Percentiles rank a stretch among this genome's conserved stretches.
These are phyloP conservation scores for Aspergillus wentii DNA, from an alignment of 495 filamentous ascomycete species.

Conservation along the genomic window DNA sequence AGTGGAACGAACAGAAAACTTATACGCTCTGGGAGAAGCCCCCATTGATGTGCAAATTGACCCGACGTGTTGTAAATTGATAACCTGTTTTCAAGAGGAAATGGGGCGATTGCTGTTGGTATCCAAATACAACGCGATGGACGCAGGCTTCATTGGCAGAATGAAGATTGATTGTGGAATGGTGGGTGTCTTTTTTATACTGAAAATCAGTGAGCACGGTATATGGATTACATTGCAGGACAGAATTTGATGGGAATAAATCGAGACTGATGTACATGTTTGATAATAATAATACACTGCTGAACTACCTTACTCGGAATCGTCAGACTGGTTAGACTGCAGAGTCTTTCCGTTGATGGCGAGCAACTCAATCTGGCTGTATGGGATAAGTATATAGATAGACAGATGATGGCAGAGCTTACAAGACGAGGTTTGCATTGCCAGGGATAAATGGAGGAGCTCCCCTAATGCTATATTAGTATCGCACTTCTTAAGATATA, in stretches of 20 bases:
- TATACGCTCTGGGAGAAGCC: neutral
- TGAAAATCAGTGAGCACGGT: no score
- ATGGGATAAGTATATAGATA: neutral
- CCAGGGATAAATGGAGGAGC: slow-evolving; percentile 17
- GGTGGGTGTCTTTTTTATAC: no score
- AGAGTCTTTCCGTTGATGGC: slow-evolving; percentile 13
- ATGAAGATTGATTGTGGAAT: no score
- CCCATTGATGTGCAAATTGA: neutral
- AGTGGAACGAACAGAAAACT: neutral
- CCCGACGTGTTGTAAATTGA: no score
- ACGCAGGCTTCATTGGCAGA: no score
- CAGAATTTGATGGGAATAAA: no score
- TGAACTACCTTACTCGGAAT: no score
- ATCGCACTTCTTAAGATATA: neutral
- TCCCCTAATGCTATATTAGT: slow-evolving; percentile 7
- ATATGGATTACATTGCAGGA: no score
- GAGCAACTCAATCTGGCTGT: slow-evolving; percentile 12
- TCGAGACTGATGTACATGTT: neutral
- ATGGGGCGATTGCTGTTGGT: no score
- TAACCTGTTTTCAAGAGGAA: no score
- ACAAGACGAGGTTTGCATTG: slow-evolving; percentile 18
- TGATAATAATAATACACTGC: neutral
- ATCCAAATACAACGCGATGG: no score
- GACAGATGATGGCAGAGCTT: slow-evolving; percentile 1
- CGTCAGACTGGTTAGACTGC: slow-evolving; percentile 9